Base-by-base conservation (phyloP, 2,329 filamentous ascomycete genomes). In the Colletotrichum tamarilloi region DNA sequence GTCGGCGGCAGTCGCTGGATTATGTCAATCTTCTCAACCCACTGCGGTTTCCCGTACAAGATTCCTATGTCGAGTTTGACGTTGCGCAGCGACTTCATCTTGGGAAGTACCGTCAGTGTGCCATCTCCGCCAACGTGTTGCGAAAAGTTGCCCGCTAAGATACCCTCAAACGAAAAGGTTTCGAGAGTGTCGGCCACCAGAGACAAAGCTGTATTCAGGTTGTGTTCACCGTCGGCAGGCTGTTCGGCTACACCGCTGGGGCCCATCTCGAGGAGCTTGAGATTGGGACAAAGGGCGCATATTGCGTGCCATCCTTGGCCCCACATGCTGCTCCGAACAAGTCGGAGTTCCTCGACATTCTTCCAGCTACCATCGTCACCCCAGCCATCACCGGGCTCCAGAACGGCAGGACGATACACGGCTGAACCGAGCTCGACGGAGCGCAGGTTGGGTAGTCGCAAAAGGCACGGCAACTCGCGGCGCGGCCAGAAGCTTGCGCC, bases 321-420 rank as follows among this genome's bases (percentile, higher is more conserved):
- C 72, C 72, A 74, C 72, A 74, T 74, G 62, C 68, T 72, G 35
- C 72, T 74, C 28, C 72, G 62, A 6, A 68, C 57, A n/a, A 74
- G 68, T 5, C 72, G 68, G 19, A 74, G 63, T 58, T 74, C 72
- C 53, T 74, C 72, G 16, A 74, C 72, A 28, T 72, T 72, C 62
- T 72, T 74, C 72, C 72, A 74, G 52, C 72, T 74, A 2, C 72
- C 72, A 3, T 72, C 72, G 32, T 74, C 72, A 11, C 72, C 72
- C 72, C 72, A 74, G 59, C 72, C 72, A 12, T 74, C 72, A 5
- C 72, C 72, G 5, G 72, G 68, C 12, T 52, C 56, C 7, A 74
- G 62, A 5, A 62, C 68, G 7, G 72, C 72, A 30, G 72, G 72
- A 5, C 72, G 72, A 30, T 72, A 74, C 14, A 67, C 56, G 1